Percentiles rank a stretch among this genome's conserved stretches.
phyloP scores from a whole-genome alignment of 2,329 filamentous ascomycete genomes.

The Diaporthe vaccinii region DNA sequence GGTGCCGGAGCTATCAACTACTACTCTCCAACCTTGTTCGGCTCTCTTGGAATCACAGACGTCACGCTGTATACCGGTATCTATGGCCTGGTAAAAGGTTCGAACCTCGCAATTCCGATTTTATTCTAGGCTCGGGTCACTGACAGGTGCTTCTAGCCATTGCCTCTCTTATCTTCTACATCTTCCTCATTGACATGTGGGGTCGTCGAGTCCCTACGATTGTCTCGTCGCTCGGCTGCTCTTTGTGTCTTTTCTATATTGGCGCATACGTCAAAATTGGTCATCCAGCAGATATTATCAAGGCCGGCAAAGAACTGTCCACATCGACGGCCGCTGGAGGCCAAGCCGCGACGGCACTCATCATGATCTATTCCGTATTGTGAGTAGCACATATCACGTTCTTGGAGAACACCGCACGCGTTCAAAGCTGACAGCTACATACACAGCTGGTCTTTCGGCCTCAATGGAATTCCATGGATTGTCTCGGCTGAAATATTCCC shows the following conservation, averaged over 20 bases:
- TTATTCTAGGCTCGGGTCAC: neutral
- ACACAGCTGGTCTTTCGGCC: constrained; percentile 55
- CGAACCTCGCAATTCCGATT: neutral
- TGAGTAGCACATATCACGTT: neutral
- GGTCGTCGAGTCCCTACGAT: constrained; percentile 58
- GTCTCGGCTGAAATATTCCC: constrained; percentile 61
- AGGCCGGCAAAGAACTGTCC: constrained; percentile 56
- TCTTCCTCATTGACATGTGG: constrained; percentile 55
- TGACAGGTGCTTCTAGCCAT: constrained; percentile 45
- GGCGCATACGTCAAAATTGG: constrained; percentile 67
- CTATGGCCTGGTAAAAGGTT: constrained; percentile 60
- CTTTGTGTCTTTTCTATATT: constrained; percentile 64
- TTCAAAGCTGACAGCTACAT: neutral
- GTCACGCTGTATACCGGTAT: constrained; percentile 63
- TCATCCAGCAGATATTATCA: constrained; percentile 61
- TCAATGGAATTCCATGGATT: constrained; percentile 62
- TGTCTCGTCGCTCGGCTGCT: constrained; percentile 62
- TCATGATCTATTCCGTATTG: constrained; percentile 68
- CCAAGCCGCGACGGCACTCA: constrained; percentile 65
- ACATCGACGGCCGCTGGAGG: constrained; percentile 60
- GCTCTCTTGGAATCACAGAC: constrained; percentile 60
- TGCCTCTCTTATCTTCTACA: constrained; percentile 57
- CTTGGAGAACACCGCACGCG: neutral
- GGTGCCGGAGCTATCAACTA: constrained; percentile 60
- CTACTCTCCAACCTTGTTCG: constrained; percentile 57